A percentile compares a stretch with the other conserved stretches of the same genome.
These are phyloP conservation scores for Termitomyces sp. DNA, from an alignment of 1,284 basidiomycete species.

Conservation along the genomic window DNA sequence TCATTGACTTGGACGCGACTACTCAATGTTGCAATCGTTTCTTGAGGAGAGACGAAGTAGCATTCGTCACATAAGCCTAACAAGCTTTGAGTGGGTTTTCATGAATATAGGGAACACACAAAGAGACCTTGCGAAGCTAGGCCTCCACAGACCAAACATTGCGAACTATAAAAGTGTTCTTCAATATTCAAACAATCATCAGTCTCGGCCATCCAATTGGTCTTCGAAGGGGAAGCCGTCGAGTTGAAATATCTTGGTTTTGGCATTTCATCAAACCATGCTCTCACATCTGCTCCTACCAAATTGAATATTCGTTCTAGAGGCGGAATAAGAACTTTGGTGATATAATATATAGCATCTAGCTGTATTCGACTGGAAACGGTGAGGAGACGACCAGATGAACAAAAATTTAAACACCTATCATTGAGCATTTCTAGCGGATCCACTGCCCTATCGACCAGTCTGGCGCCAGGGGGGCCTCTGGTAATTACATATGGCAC, in stretches of 20 bases:
- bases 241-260: slow-evolving; percentile 39
- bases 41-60: slow-evolving; percentile 37
- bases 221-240: slow-evolving; percentile 38
- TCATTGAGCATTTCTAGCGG: slow-evolving; percentile 77
- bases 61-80: slow-evolving; percentile 71
- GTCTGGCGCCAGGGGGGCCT: slow-evolving; percentile 60
- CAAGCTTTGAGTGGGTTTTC: neutral
- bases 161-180: slow-evolving; percentile 69
- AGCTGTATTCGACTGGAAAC: slow-evolving; percentile 53
- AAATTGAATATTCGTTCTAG: slow-evolving; percentile 89
- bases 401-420: slow-evolving; percentile 35
- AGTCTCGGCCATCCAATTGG: slow-evolving; percentile 24
- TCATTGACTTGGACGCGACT: slow-evolving; percentile 58
- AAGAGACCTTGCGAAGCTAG: slow-evolving; percentile 48
- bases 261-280: slow-evolving; percentile 91
- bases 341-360: slow-evolving; percentile 90
- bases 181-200: slow-evolving; percentile 54
- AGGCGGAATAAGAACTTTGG: slow-evolving; percentile 83
- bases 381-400: neutral
- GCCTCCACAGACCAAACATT: slow-evolving; percentile 67
- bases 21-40: slow-evolving; percentile 57
- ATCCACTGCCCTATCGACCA: slow-evolving; percentile 80
- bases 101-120: neutral
- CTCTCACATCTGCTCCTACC: slow-evolving; percentile 82
- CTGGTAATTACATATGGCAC: slow-evolving; percentile 86